Conservation (phyloP, 2,329 filamentous ascomycete genomes). For the Fonsecaea monophora region DNA sequence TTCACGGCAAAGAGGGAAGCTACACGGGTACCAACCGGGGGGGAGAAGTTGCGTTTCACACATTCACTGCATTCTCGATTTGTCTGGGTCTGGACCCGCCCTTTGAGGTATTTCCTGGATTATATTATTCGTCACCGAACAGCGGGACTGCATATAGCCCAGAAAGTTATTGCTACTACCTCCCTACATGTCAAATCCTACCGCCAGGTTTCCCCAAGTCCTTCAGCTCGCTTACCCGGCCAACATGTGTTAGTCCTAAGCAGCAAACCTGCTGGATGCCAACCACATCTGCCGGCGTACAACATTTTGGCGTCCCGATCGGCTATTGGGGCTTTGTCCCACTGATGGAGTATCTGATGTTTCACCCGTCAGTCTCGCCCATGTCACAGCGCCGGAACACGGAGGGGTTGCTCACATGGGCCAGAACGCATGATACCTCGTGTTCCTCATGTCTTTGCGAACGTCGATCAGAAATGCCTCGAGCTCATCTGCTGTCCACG, state of each 20-base stretch:
- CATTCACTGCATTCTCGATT: neutral
- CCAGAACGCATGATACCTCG: conserved; percentile 42
- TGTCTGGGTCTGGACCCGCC: neutral
- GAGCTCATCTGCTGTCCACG: conserved; percentile 43
- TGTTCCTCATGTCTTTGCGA: conserved; percentile 45
- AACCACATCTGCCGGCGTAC: neutral
- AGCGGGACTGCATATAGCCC: no score
- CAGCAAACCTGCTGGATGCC: neutral
- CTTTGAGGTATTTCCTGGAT: no score
- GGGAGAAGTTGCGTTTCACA: neutral
- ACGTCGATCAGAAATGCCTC: conserved; percentile 45
- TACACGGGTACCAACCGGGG: conserved; percentile 1
- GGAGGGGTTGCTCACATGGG: conserved; percentile 23
- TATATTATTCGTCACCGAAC: no score
- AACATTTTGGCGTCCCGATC: neutral
- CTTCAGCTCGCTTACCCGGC: neutral
- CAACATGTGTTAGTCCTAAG: no score
- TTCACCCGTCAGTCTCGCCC: conserved; percentile 13
- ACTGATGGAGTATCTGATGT: conserved; percentile 24
- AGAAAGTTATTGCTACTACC: neutral
- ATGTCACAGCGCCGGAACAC: conserved; percentile 3
- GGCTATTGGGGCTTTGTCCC: conserved; percentile 19
- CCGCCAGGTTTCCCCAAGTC: neutral
- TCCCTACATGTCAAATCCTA: neutral
- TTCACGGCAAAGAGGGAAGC: neutral